Evolutionary conservation across 164 flowering plant species (phyloP), one percentile per base, ranked within the genome.

Genomic region (Amborella trichopoda): DNA sequence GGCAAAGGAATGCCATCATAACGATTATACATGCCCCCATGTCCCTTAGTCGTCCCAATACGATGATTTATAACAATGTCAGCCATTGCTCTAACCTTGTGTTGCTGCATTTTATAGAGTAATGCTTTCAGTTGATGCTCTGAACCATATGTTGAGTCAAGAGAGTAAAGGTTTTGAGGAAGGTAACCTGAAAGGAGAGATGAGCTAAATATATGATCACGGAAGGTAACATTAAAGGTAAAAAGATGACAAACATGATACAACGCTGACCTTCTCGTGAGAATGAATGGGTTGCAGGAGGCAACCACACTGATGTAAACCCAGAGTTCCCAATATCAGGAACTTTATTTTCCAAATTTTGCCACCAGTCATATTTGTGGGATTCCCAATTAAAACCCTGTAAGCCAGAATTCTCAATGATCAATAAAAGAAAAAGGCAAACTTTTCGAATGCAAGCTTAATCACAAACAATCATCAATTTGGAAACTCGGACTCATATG

Each of bases 371-470:
- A 68, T 78, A 53, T 59, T 89, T 85, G 41, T 81, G 84, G 40
- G 97, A 89, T 53, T 85, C 97, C 97, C 97, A 89, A 61, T 85
- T 85, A 58, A 78, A 89, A 55, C 78, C 97, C 97, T 89, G 73
- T 43, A 27, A 42, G 58, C 46, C 50, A 63, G 38, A 36, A 27
- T 45, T n/a, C 17, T 34, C 41, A 30, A 53, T 46, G 51, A 55
- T 40, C 3, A 23, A 49, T 1, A 19, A 40, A 11, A 40, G 23
- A 18, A 17, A 19, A 12, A 18, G 32, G 38, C 16, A 49, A 22
- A 32, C 43, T 24, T 14, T 5, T 18, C 20, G 19, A 6, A 36
- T 27, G 12, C 18, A 49, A 16, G 5, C 21, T 20, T n/a, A 33
- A 23, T n/a, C n/a, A n/a, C n/a, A n/a, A n/a, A n/a, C n/a, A n/a